These are phyloP conservation scores for Trypanosoma melophagium DNA, from an alignment of 208 protist genomes.

Conservation along the genomic window DNA sequence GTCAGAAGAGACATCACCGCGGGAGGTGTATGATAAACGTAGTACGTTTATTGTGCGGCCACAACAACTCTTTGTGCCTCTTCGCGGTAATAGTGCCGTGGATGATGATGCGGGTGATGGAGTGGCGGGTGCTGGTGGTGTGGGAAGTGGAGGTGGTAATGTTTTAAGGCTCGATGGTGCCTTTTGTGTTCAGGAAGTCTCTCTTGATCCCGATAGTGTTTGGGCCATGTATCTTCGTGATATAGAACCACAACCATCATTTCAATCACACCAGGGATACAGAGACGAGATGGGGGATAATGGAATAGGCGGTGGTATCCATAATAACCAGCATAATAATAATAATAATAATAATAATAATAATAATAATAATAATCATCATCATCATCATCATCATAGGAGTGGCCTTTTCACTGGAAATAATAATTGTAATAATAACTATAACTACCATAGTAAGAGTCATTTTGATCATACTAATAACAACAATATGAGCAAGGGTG, in stretches of 20 bases:
- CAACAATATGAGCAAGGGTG: too few species aligned
- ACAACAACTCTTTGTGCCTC: constrained; percentile 38
- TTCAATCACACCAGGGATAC: neutral
- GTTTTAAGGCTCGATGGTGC: constrained; percentile 42
- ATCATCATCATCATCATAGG: too few species aligned
- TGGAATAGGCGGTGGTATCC: too few species aligned
- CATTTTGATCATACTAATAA: too few species aligned
- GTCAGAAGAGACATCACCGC: constrained; percentile 5
- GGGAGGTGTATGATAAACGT: constrained; percentile 7
- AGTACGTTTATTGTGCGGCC: constrained; percentile 44
- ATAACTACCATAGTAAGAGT: too few species aligned
- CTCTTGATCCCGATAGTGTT: constrained; percentile 33
- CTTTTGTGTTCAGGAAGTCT: constrained; percentile 49
- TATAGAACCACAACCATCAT: constrained; percentile 18
- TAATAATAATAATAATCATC: too few species aligned
- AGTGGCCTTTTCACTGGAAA: too few species aligned
- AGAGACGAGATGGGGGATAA: neutral
- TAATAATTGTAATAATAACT: too few species aligned
- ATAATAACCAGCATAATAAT: too few species aligned
- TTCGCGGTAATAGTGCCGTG: constrained; percentile 35
- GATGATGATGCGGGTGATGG: constrained; percentile 42
- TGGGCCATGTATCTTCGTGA: constrained; percentile 36
- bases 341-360: too few species aligned
- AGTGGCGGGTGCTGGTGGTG: too few species aligned
- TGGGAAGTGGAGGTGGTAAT: too few species aligned